Percentiles rank a stretch among this genome's conserved stretches.
Conservation (phyloP, 1,284 basidiomycete species). For the Irpex sp. region DNA sequence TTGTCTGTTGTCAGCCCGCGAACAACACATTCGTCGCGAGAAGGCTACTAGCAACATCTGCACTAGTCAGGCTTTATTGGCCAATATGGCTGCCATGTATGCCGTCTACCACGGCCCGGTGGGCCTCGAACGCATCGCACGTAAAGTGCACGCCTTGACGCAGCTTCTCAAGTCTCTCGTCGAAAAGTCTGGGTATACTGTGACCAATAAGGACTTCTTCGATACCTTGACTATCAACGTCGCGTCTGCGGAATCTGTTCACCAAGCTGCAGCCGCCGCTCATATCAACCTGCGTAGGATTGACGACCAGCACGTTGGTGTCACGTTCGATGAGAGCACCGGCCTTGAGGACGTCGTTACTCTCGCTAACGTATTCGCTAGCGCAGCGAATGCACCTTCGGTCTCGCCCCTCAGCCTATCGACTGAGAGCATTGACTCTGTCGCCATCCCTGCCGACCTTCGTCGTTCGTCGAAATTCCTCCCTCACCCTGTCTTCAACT, state of each 20-base stretch:
- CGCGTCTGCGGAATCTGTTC: slow-evolving; percentile 62
- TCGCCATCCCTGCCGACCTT: slow-evolving; percentile 55
- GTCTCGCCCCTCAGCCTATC: slow-evolving; percentile 41
- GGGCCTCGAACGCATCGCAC: slow-evolving; percentile 83
- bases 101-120: slow-evolving; percentile 95
- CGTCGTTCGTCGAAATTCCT: slow-evolving; percentile 77
- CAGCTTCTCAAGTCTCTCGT: slow-evolving; percentile 74
- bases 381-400: slow-evolving; percentile 42
- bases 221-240: slow-evolving; percentile 91
- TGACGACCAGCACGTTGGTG: slow-evolving; percentile 76
- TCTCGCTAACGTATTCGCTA: slow-evolving; percentile 82
- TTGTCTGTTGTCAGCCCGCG: slow-evolving; percentile 59
- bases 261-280: slow-evolving; percentile 62
- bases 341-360: slow-evolving; percentile 71
- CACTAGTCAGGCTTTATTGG: slow-evolving; percentile 89
- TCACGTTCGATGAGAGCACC: slow-evolving; percentile 93
- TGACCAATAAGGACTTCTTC: slow-evolving; percentile 74
- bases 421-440: slow-evolving; percentile 26
- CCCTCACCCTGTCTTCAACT: slow-evolving; percentile 89
- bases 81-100: slow-evolving; percentile 98
- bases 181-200: slow-evolving; percentile 70
- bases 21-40: slow-evolving; percentile 95
- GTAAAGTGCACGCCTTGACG: slow-evolving; percentile 89
- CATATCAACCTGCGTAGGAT: slow-evolving; percentile 86
- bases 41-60: slow-evolving; percentile 96